Evolutionary conservation across 805 yeast genomes (phyloP).

Genomic region (Metschnikowia peoriensis): DNA sequence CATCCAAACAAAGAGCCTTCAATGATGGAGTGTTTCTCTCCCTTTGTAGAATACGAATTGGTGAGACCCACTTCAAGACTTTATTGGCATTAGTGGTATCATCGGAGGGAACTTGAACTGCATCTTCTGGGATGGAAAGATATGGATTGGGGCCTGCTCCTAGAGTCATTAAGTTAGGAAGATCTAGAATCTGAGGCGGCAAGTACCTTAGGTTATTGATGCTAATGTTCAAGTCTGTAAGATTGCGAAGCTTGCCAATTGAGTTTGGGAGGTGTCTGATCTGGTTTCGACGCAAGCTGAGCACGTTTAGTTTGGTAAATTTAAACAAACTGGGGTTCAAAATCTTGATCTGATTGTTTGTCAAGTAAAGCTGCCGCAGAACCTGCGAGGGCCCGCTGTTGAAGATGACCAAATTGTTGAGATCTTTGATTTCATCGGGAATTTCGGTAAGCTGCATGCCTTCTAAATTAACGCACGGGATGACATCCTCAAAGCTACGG

Average conservation of each 20-base stretch:
- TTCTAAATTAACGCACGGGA: conserved; percentile 47
- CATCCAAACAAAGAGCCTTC: conserved; percentile 46
- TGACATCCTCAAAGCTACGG: conserved; percentile 47
- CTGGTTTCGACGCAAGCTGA: conserved; percentile 49
- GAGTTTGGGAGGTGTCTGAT: conserved; percentile 21
- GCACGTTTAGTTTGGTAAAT: conserved; percentile 48
- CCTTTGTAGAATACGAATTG: conserved; percentile 23
- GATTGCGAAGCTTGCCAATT: conserved; percentile 23
- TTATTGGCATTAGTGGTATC: conserved; percentile 1
- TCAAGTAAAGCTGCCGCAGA: conserved; percentile 48
- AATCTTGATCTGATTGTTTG: conserved; percentile 47
- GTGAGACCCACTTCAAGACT: conserved; percentile 21
- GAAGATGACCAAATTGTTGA: conserved; percentile 52
- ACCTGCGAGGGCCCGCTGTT: conserved; percentile 21
- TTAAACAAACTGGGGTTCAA: conserved; percentile 52
- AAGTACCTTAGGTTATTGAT: conserved; percentile 49
- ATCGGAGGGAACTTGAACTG: conserved; percentile 13
- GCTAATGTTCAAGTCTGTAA: conserved; percentile 52
- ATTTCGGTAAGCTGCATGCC: conserved; percentile 45
- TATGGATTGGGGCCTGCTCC: conserved; percentile 57
- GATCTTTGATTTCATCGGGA: conserved; percentile 59
- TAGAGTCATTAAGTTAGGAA: conserved; percentile 43
- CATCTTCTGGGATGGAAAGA: conserved; percentile 26
- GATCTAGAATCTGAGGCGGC: conserved; percentile 52
- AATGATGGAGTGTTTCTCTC: conserved; percentile 42